Evolutionary conservation across 2,329 filamentous ascomycete genomes (phyloP).

Genomic region (Cercospora citrullina): DNA sequence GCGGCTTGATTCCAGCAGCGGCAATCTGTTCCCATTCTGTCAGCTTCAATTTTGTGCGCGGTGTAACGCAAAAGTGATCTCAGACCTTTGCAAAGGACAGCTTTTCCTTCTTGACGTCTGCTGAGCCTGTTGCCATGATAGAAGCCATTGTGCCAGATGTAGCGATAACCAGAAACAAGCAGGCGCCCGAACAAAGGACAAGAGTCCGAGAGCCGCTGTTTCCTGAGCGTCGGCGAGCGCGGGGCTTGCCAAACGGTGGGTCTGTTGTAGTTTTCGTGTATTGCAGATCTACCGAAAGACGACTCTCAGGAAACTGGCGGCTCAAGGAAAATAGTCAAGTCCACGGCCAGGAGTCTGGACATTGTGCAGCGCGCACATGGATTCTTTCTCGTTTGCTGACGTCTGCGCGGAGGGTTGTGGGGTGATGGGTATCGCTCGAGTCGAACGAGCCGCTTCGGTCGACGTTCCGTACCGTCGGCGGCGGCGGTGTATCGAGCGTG

Average conservation of each 20-base stretch:
- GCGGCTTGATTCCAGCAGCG: conserved; percentile 35
- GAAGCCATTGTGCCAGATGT: conserved; percentile 38
- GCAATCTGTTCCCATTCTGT: conserved; percentile 34
- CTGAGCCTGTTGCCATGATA: conserved; percentile 21
- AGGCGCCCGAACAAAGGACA: conserved; percentile 17
- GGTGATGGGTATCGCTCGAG: neutral
- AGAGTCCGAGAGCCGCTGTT: conserved; percentile 39
- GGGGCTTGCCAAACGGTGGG: conserved; percentile 36
- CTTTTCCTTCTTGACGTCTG: conserved; percentile 34
- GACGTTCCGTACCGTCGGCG: conserved; percentile 1
- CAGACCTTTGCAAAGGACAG: conserved; percentile 43
- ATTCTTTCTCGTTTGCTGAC: conserved; percentile 24
- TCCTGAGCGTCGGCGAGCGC: conserved; percentile 38
- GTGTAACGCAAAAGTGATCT: conserved; percentile 9
- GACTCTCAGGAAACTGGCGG: conserved; percentile 46
- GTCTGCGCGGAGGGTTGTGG: conserved; percentile 13
- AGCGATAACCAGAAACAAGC: conserved; percentile 20
- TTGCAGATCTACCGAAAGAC: conserved; percentile 34
- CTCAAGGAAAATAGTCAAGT: conserved; percentile 54
- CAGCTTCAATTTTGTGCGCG: neutral
- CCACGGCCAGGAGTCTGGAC: conserved; percentile 49
- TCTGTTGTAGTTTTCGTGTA: conserved; percentile 19
- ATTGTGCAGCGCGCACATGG: conserved; percentile 53
- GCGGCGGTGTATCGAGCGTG: neutral
- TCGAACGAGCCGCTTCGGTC: conserved; percentile 5